These are phyloP conservation scores for Umbilicus rupestris DNA, from an alignment of 164 flowering plant genomes.

Conservation along the genomic window DNA sequence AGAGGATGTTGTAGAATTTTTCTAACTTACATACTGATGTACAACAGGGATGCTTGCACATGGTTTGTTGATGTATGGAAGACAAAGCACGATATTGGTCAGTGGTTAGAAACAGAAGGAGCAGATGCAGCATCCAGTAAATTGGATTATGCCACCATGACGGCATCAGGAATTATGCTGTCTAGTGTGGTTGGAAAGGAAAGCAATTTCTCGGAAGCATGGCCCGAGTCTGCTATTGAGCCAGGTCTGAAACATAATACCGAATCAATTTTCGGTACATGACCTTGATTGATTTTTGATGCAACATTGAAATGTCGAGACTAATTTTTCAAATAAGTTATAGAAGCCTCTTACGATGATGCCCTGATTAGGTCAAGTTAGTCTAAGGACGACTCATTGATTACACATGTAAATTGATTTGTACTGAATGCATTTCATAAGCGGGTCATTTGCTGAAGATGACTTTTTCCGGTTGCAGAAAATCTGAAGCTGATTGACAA, in stretches of 20 bases:
- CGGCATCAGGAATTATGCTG: slow-evolving; percentile 49
- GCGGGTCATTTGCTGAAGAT: background rate
- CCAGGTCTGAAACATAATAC: slow-evolving; percentile 27
- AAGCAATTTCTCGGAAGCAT: slow-evolving; percentile 20
- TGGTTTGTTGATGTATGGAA: slow-evolving; percentile 75
- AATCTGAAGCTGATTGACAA: too few relatives aligned
- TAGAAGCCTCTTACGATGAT: background rate
- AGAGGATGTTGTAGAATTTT: background rate
- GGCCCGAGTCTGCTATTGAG: slow-evolving; percentile 21
- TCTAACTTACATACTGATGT: slow-evolving; percentile 8
- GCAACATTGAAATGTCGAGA: too few relatives aligned
- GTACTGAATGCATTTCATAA: background rate
- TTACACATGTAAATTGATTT: background rate
- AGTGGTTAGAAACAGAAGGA: slow-evolving; percentile 87
- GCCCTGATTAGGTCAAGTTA: background rate
- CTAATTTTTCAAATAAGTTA: background rate
- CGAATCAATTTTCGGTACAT: slow-evolving; percentile 30
- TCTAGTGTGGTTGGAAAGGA: slow-evolving; percentile 27
- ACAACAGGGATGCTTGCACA: slow-evolving; percentile 74
- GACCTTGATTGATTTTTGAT: background rate
- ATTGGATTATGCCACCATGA: slow-evolving; percentile 41
- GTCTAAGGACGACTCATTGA: background rate
- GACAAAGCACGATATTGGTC: slow-evolving; percentile 86
- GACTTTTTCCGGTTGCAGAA: background rate
- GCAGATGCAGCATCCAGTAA: slow-evolving; percentile 46